Evolutionary conservation across 2,329 filamentous ascomycete genomes (phyloP).

Genomic region (Fusarium globosum): DNA sequence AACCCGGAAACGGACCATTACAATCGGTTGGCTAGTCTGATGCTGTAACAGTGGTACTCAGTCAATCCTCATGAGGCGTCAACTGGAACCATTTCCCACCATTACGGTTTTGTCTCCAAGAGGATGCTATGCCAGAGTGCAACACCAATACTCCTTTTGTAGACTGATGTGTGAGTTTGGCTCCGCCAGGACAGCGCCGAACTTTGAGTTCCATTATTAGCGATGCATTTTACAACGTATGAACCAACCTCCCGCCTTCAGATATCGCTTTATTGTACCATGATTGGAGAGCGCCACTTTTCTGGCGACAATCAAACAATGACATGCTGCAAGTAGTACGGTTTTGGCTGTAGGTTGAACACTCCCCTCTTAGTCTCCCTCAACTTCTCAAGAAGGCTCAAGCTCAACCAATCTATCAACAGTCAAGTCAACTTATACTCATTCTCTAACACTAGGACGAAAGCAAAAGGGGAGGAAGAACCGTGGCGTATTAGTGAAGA

Average conservation of each 20-base stretch:
- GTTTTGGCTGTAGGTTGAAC: conserved; percentile 10
- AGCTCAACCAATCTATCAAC: conserved; percentile 12
- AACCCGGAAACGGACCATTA: conserved; percentile 26
- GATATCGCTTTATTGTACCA: conserved; percentile 7
- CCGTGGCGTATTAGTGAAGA: conserved; percentile 8
- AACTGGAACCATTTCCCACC: conserved; percentile 32
- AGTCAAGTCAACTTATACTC: background rate
- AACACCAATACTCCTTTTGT: conserved; percentile 21
- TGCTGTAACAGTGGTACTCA: background rate
- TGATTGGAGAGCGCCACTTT: conserved; percentile 23
- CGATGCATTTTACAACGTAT: conserved; percentile 15
- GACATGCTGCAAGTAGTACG: background rate
- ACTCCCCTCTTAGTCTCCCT: background rate
- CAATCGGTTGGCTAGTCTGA: conserved; percentile 32
- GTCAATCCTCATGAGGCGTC: conserved; percentile 14
- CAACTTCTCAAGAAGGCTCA: conserved; percentile 8
- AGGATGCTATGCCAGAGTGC: conserved; percentile 14
- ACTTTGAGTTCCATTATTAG: conserved; percentile 36
- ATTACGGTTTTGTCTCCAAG: conserved; percentile 24
- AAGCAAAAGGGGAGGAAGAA: conserved; percentile 12
- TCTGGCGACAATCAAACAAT: conserved; percentile 3
- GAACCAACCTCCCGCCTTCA: conserved; percentile 26
- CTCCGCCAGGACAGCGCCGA: conserved; percentile 38
- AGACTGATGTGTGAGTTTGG: conserved; percentile 37
- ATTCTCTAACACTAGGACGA: conserved; percentile 20